A percentile compares a stretch with the other conserved stretches of the same genome.
Conservation (phyloP, 116 monocot genomes). For the Iris pallida region DNA sequence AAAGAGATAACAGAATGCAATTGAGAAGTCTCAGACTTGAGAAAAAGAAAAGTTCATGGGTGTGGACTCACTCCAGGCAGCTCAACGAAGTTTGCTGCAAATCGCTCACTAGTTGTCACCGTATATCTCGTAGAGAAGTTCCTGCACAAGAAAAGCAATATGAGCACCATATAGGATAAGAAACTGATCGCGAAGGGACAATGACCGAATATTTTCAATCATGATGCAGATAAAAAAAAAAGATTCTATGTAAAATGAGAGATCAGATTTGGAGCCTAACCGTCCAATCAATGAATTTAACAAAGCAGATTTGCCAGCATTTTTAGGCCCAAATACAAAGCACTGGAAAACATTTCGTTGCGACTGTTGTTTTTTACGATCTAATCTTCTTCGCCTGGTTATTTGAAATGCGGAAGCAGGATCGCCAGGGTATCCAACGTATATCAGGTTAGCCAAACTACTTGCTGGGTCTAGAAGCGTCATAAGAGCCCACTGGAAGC, state of each 20-base stretch:
- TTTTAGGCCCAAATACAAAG: slow-evolving; percentile 88
- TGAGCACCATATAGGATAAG: background rate
- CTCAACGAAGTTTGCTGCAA: slow-evolving; percentile 81
- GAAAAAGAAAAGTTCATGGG: background rate
- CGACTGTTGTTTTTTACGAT: slow-evolving; percentile 71
- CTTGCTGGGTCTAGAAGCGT: slow-evolving; percentile 78
- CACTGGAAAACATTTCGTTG: slow-evolving; percentile 82
- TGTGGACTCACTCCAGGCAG: slow-evolving; percentile 57
- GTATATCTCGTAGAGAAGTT: slow-evolving; percentile 59
- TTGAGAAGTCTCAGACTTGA: too few species aligned
- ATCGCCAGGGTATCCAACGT: slow-evolving; percentile 78
- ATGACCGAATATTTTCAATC: background rate
- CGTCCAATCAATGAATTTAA: slow-evolving; percentile 74
- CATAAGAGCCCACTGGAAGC: slow-evolving; percentile 88
- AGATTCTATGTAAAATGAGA: background rate
- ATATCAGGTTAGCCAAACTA: slow-evolving; percentile 81
- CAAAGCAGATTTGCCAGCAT: slow-evolving; percentile 78
- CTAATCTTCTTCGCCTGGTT: slow-evolving; percentile 63
- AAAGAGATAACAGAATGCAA: too few species aligned
- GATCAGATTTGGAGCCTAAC: slow-evolving; percentile 15
- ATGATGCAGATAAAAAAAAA: background rate
- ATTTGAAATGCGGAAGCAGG: slow-evolving; percentile 67
- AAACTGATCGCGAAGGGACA: background rate
- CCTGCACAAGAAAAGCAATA: slow-evolving; percentile 32
- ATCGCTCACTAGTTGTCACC: slow-evolving; percentile 51